Conservation (phyloP, 176 grass and related monocot species). For the Carex cristatella region DNA sequence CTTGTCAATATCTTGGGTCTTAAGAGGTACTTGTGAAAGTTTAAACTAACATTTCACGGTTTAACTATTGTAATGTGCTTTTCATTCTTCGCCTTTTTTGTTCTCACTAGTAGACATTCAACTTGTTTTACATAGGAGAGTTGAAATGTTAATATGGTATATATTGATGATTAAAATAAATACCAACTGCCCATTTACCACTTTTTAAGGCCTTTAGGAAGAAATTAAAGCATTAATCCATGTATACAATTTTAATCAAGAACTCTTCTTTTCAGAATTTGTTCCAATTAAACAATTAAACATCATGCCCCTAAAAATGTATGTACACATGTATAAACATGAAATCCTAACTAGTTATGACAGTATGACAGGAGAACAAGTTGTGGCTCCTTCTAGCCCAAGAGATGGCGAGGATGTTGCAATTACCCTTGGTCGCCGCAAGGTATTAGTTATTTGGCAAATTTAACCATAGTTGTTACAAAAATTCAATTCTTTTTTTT, state of each 20-base stretch:
- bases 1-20: constrained; percentile 99
- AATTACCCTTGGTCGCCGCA: constrained; percentile 64
- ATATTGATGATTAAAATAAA: not conserved
- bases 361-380: constrained; percentile 98
- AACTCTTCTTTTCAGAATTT: not conserved
- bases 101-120: not conserved
- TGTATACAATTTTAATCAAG: not conserved
- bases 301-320: not conserved
- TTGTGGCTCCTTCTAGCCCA: constrained; percentile 77
- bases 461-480: not conserved
- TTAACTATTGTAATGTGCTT: constrained; percentile 21
- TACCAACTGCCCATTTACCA: not conserved
- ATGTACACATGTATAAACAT: constrained; percentile 5
- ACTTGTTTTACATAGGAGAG: not conserved
- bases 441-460: constrained; percentile 44
- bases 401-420: constrained; percentile 91
- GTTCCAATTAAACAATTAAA: not conserved
- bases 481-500: not conserved
- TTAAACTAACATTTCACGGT: not conserved
- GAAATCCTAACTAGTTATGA: constrained; percentile 37
- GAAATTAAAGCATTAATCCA: not conserved
- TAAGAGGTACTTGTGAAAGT: constrained; percentile 53
- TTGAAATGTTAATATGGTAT: not conserved
- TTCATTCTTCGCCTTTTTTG: not conserved
- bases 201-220: not conserved